Evolutionary conservation across 1,284 basidiomycete species (phyloP), one percentile per base, ranked within the genome.

Genomic region (Sparassis latifolia): DNA sequence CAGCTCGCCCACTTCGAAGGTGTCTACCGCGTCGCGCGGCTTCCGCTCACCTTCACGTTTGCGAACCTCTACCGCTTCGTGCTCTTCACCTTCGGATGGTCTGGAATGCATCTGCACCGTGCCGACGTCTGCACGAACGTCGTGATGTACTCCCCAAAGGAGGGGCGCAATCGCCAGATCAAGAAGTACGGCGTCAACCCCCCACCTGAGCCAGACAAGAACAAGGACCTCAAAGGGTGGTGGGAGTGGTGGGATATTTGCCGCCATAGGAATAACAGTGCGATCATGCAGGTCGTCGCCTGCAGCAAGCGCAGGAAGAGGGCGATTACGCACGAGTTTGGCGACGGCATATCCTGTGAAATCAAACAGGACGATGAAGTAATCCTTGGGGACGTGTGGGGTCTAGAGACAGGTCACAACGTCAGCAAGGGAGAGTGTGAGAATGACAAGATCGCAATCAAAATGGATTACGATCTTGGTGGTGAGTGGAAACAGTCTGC

Each of bases 1-100:
- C 63, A 67, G 54, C 63, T 69, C 28, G 54, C 52, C 33, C 57
- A 62, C 49, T 68, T 69, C 54, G 45, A 56, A 29, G 56, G 55
- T 35, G 66, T 69, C 44, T 65, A 61, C 45, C 66, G 64, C 48
- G 49, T 63, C 52, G 63, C 62, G 28, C 61, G 53, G 4, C 56
- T 71, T 30, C 67, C 66, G 3, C 55, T 63, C 44, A 63, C 66
- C 42, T 68, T 66, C 58, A 69, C 62, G 9, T 68, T 72, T 51
- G 61, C 65, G 49, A 64, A 69, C 53, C 62, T 72, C 42, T 66
- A 69, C 53, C 60, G 48, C 32, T 57, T 68, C 55, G 61, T 66
- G 45, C 60, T 65, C 33, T 66, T 67, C 59, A 60, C 68, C 55
- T 73, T 70, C 50, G 70, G 71, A 37, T 69, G 66, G 66, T 59